These are phyloP conservation scores for Erucastrum elatum DNA, from an alignment of 345 rosid genomes.

Conservation along the genomic window DNA sequence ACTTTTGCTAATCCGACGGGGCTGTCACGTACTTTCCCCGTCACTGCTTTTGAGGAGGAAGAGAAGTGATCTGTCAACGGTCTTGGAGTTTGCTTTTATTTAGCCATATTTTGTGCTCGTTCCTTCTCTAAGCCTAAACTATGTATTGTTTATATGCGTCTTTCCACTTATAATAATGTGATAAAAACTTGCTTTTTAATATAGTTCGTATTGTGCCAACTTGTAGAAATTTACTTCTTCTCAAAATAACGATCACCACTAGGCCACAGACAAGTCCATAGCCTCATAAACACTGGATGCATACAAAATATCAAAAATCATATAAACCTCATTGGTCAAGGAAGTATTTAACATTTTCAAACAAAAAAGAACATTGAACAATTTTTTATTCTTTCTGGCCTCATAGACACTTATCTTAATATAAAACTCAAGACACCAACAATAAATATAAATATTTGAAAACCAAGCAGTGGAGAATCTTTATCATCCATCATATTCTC, in stretches of 20 bases:
- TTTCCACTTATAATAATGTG: neutral
- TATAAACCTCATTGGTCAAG: too few relatives aligned
- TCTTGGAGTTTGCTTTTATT: neutral
- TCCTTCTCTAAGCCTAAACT: neutral
- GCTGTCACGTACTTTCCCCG: conserved; percentile 54
- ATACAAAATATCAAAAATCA: too few relatives aligned
- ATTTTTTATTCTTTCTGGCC: neutral
- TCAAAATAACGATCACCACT: too few relatives aligned
- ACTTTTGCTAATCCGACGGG: conserved; percentile 52
- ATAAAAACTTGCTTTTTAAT: neutral
- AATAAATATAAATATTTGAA: neutral
- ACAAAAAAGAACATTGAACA: neutral
- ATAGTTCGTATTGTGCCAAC: neutral
- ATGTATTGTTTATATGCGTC: conserved; percentile 1
- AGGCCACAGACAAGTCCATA: too few relatives aligned
- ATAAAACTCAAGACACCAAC: neutral
- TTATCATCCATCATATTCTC: neutral
- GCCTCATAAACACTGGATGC: too few relatives aligned
- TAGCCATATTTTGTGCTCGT: neutral
- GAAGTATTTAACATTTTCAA: too few relatives aligned
- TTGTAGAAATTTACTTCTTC: neutral
- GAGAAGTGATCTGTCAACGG: conserved; percentile 22
- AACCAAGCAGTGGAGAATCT: neutral
- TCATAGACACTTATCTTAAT: neutral
- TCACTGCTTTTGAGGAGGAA: conserved; percentile 51